Base-by-base conservation (phyloP, 805 yeast species). In the Sugiyamaella boreocaroliniensis region DNA sequence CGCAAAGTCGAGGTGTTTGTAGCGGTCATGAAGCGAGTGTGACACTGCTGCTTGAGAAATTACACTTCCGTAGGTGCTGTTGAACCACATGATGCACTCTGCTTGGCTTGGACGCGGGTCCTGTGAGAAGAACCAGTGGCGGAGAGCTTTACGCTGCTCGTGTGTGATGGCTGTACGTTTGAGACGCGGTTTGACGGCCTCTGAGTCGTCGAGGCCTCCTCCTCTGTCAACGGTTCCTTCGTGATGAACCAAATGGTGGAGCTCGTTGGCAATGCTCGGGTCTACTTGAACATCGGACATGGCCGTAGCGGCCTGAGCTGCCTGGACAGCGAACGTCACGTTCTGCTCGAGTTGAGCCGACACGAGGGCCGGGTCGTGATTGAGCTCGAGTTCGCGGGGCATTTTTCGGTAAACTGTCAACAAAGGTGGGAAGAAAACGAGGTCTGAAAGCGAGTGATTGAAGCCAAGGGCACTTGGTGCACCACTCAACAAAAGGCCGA, bases 161-260 rank as follows among this genome's bases (percentile, higher is more conserved):
- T 49, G 52, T 9, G 52, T 49, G 22, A 49, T 49, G 18, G 48
- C 52, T 15, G 52, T 49, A 5, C 52, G 26, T 18, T 49, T 49
- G n/a, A 49, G 19, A 29, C 48, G 47, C 20, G 52, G 43, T 34
- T 49, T 49, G 14, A 20, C 41, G 12, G n/a, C 37, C 37, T 32
- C 37, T 14, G n/a, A 32, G n/a, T 32, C n/a, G 12, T 32, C 37
- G 37, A 11, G n/a, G n/a, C 37, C 37, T 32, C n/a, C 37, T 5
- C 37, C 37, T 14, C n/a, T 32, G n/a, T 32, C 37, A 14, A 32
- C 37, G n/a, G 37, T 11, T 11, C 4, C 37, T 11, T 32, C 37
- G 37, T 32, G 37, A 9, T 32, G 37, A 14, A 32, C 37, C n/a
- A 32, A 14, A 32, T 32, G 37, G 11, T 32, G 37, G 37, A 11